Conservation (phyloP, 2,329 filamentous ascomycete species). For the Pestalotiopsis sp. region DNA sequence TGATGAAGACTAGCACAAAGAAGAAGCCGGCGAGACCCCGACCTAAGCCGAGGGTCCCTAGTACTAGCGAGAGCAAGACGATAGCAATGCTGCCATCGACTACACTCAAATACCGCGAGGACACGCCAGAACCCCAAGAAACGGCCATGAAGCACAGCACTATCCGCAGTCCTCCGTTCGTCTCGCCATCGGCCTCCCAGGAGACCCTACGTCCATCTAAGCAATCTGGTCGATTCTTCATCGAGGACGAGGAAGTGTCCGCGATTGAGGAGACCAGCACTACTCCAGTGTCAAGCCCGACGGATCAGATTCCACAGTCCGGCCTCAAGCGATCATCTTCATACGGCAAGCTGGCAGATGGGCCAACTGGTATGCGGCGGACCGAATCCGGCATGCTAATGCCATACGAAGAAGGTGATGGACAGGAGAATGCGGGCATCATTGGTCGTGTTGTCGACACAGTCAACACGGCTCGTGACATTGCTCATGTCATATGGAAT, state of each 20-base stretch:
- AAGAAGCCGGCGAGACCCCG: slow-evolving; percentile 55
- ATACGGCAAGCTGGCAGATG: slow-evolving; percentile 47
- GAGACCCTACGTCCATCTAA: slow-evolving; percentile 76
- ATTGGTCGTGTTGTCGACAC: slow-evolving; percentile 82
- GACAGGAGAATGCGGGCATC: slow-evolving; percentile 60
- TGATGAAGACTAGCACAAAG: slow-evolving; percentile 72
- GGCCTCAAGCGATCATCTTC: slow-evolving; percentile 50
- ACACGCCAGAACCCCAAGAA: slow-evolving; percentile 67
- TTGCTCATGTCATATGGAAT: slow-evolving; percentile 72
- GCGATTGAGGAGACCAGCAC: slow-evolving; percentile 44
- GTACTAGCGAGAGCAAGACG: slow-evolving; percentile 71
- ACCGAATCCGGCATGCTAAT: slow-evolving; percentile 90
- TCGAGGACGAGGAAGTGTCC: slow-evolving; percentile 55
- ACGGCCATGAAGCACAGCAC: slow-evolving; percentile 63
- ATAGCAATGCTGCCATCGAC: slow-evolving; percentile 88
- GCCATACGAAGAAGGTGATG: slow-evolving; percentile 77
- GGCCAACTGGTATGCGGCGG: slow-evolving; percentile 66
- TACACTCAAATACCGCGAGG: slow-evolving; percentile 79
- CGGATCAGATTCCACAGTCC: slow-evolving; percentile 17
- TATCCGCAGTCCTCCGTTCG: slow-evolving; percentile 44
- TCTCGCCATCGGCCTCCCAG: slow-evolving; percentile 77
- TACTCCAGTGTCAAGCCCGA: slow-evolving; percentile 27
- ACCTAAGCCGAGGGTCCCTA: slow-evolving; percentile 38
- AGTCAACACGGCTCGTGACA: slow-evolving; percentile 70
- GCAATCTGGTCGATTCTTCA: slow-evolving; percentile 64